These are phyloP conservation scores for Penicillium sp. DNA, from an alignment of 2,329 filamentous ascomycete species.

Conservation along the genomic window DNA sequence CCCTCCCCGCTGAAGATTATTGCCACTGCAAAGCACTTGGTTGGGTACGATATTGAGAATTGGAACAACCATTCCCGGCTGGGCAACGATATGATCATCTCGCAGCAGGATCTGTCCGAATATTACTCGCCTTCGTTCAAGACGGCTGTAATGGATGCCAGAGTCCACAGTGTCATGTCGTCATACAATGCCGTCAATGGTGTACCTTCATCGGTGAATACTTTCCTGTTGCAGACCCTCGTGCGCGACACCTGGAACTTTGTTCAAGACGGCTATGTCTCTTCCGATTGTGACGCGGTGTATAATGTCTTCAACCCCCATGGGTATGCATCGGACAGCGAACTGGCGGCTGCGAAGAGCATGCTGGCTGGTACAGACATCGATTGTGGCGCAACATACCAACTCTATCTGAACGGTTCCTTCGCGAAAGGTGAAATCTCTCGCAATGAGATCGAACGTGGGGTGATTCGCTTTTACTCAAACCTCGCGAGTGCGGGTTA, in stretches of 20 bases:
- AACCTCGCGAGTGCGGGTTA: constrained; percentile 53
- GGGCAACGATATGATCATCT: constrained; percentile 55
- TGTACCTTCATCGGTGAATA: constrained; percentile 61
- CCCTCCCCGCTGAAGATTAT: constrained; percentile 49
- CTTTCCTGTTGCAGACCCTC: constrained; percentile 61
- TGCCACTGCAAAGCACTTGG: constrained; percentile 59
- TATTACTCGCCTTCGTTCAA: constrained; percentile 68
- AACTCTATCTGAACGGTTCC: too few relatives aligned
- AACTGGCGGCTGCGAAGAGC: too few relatives aligned
- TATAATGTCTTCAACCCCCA: too few relatives aligned
- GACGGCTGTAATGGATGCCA: constrained; percentile 58
- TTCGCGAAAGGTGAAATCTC: too few relatives aligned
- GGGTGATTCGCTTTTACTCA: too few relatives aligned
- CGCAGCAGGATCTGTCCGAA: constrained; percentile 62
- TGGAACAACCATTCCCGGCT: too few relatives aligned
- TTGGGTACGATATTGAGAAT: constrained; percentile 58
- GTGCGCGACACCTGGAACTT: constrained; percentile 66
- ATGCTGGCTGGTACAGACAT: too few relatives aligned
- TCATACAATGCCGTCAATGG: constrained; percentile 65
- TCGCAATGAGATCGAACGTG: too few relatives aligned
- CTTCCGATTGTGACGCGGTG: too few relatives aligned
- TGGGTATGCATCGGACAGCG: too few relatives aligned
- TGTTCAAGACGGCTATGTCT: constrained; percentile 57
- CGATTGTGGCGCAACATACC: too few relatives aligned
- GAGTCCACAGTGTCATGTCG: constrained; percentile 60